These are phyloP conservation scores for Mariannaea elegans DNA, from an alignment of 2,329 filamentous ascomycete species.

Conservation along the genomic window DNA sequence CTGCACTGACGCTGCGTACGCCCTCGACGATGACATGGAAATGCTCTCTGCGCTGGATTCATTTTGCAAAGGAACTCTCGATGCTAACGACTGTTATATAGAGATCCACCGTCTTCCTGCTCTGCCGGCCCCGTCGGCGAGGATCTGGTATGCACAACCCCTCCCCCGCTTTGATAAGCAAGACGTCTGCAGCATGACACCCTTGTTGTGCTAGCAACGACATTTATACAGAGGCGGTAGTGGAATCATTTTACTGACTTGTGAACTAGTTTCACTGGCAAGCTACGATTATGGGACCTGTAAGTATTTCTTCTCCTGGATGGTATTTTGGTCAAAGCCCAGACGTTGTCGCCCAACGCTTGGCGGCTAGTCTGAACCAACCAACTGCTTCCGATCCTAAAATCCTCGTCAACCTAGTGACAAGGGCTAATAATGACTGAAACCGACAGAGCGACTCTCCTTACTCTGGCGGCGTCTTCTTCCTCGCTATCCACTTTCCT, in stretches of 20 bases:
- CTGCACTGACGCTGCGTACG: constrained; percentile 24
- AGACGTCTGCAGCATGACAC: constrained; percentile 23
- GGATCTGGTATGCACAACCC: constrained; percentile 82
- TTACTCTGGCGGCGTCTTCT: constrained; percentile 98
- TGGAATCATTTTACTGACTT: constrained; percentile 35
- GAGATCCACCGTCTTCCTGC: constrained; percentile 98
- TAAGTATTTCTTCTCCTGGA: constrained; percentile 60
- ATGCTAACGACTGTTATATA: constrained; percentile 52
- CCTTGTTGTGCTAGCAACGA: constrained; percentile 19
- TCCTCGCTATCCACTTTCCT: constrained; percentile 98
- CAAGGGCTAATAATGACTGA: constrained; percentile 39
- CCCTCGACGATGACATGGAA: constrained; percentile 22
- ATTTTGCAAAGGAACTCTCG: background rate
- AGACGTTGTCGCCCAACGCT: constrained; percentile 28
- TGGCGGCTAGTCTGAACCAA: constrained; percentile 24
- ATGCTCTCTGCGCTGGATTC: background rate
- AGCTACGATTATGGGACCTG: constrained; percentile 99
- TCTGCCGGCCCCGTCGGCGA: constrained; percentile 96
- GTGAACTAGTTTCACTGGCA: constrained; percentile 94
- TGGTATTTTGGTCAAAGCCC: constrained; percentile 15
- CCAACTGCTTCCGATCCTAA: constrained; percentile 18
- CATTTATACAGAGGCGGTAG: background rate
- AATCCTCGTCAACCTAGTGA: background rate
- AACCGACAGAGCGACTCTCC: constrained; percentile 83
- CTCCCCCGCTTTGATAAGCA: constrained; percentile 37